A percentile compares a stretch with the other conserved stretches of the same genome.
phyloP scores from a whole-genome alignment of 2,329 filamentous ascomycete genomes.

The Fusarium denticulatum region DNA sequence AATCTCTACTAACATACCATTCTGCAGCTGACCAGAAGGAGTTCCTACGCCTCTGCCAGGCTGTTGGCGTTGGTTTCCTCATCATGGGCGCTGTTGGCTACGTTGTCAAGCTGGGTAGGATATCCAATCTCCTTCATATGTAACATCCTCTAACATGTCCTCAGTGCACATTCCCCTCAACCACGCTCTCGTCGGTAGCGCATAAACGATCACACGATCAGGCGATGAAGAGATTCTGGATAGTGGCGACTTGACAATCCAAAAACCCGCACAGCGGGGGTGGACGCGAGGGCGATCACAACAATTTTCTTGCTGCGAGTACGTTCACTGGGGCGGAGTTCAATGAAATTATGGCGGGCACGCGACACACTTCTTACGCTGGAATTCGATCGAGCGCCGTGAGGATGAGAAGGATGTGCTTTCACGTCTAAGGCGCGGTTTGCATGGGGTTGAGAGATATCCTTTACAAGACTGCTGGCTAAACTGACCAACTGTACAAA shows the following conservation, averaged over 20 bases:
- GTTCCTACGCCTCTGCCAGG: conserved; percentile 60
- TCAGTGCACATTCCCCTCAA: conserved; percentile 75
- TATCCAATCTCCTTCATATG: background rate
- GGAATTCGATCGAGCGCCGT: conserved; percentile 31
- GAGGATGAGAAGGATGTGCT: conserved; percentile 21
- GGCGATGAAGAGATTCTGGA: conserved; percentile 18
- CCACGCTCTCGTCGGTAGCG: conserved; percentile 74
- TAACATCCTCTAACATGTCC: conserved; percentile 12
- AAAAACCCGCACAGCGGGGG: conserved; percentile 19
- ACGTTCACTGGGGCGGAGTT: conserved; percentile 43
- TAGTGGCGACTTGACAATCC: conserved; percentile 33
- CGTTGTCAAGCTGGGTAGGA: conserved; percentile 74
- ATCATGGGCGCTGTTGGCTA: conserved; percentile 78
- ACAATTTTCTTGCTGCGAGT: conserved; percentile 39
- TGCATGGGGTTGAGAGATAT: conserved; percentile 15
- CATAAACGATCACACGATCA: conserved; percentile 57
- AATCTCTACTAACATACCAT: background rate
- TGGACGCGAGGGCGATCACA: conserved; percentile 27
- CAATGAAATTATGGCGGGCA: conserved; percentile 41
- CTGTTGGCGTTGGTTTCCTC: conserved; percentile 75
- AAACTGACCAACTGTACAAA: conserved; percentile 40
- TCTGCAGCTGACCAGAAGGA: conserved; percentile 54
- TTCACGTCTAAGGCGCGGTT: conserved; percentile 16
- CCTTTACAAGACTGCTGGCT: conserved; percentile 1
- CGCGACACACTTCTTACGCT: conserved; percentile 39